Evolutionary conservation across 306 rosid genomes (phyloP).

Genomic region (Bauhinia variegata): DNA sequence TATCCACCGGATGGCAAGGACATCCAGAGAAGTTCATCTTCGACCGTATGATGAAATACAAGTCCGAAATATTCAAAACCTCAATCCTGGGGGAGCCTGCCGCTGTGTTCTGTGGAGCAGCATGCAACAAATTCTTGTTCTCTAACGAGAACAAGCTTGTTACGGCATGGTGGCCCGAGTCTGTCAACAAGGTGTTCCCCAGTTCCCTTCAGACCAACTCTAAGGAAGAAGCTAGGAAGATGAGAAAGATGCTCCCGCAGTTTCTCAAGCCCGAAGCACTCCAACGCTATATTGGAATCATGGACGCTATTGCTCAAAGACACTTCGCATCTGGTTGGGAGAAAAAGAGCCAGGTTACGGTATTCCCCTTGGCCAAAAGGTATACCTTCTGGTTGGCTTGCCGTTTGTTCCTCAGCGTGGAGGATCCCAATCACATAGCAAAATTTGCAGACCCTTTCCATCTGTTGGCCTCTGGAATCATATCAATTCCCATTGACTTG

Average conservation of each 20-base stretch:
- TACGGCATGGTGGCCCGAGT: slow-evolving; percentile 77
- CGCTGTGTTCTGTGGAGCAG: slow-evolving; percentile 65
- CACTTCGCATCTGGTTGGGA: slow-evolving; percentile 75
- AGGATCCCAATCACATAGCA: slow-evolving; percentile 52
- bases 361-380: slow-evolving; percentile 73
- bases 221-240: slow-evolving; percentile 61
- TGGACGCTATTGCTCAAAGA: slow-evolving; percentile 65
- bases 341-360: slow-evolving; percentile 47
- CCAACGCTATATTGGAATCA: slow-evolving; percentile 68
- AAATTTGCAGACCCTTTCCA: slow-evolving; percentile 58
- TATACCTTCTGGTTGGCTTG: slow-evolving; percentile 81
- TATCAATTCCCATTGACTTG: slow-evolving; percentile 73
- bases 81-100: slow-evolving; percentile 63
- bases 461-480: slow-evolving; percentile 56
- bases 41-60: slow-evolving; percentile 65
- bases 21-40: slow-evolving; percentile 89
- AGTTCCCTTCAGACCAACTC: slow-evolving; percentile 45
- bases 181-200: slow-evolving; percentile 77
- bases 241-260: slow-evolving; percentile 76
- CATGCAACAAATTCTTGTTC: slow-evolving; percentile 82
- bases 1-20: slow-evolving; percentile 78
- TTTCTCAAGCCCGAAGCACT: slow-evolving; percentile 85
- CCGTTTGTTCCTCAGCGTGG: slow-evolving; percentile 70
- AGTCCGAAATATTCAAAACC: slow-evolving; percentile 66
- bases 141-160: slow-evolving; percentile 88